Evolutionary conservation across 2,329 filamentous ascomycete species (phyloP).

Genomic region (Orbilia quercus): DNA sequence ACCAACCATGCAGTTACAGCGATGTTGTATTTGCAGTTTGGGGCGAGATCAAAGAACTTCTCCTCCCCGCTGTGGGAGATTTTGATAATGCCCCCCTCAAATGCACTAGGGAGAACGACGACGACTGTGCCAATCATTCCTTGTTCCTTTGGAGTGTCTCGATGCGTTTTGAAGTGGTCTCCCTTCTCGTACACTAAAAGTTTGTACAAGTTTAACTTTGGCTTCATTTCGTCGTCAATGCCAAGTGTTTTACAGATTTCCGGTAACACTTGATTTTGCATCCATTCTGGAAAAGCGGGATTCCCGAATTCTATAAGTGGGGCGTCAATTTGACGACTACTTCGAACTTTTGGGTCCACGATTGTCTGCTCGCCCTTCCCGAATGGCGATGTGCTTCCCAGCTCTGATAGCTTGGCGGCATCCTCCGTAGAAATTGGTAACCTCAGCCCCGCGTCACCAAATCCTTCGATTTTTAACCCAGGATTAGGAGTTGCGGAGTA

Average conservation of each 20-base stretch:
- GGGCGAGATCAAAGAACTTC: constrained; percentile 36
- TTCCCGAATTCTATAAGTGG: constrained; percentile 29
- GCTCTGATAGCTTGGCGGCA: constrained; percentile 18
- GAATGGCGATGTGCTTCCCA: constrained; percentile 32
- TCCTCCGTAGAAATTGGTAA: constrained; percentile 35
- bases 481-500: constrained; percentile 42
- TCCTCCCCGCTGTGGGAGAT: constrained; percentile 35
- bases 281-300: constrained; percentile 28
- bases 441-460: constrained; percentile 23
- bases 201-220: constrained; percentile 42
- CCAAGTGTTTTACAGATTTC: constrained; percentile 27
- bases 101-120: constrained; percentile 38
- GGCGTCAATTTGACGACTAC: constrained; percentile 45
- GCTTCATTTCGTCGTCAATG: constrained; percentile 30
- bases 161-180: constrained; percentile 40
- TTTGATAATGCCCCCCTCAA: constrained; percentile 40
- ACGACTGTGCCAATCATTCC: constrained; percentile 52
- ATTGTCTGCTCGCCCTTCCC: constrained; percentile 39
- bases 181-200: constrained; percentile 41
- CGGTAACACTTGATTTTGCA: constrained; percentile 14
- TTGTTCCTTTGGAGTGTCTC: constrained; percentile 43
- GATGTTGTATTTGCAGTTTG: constrained; percentile 30
- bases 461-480: constrained; percentile 28
- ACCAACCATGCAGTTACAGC: constrained; percentile 38
- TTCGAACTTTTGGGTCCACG: constrained; percentile 24